Evolutionary conservation across 2,329 filamentous ascomycete genomes (phyloP), one percentile per base, ranked within the genome.

Genomic region (Cercospora sojina): DNA sequence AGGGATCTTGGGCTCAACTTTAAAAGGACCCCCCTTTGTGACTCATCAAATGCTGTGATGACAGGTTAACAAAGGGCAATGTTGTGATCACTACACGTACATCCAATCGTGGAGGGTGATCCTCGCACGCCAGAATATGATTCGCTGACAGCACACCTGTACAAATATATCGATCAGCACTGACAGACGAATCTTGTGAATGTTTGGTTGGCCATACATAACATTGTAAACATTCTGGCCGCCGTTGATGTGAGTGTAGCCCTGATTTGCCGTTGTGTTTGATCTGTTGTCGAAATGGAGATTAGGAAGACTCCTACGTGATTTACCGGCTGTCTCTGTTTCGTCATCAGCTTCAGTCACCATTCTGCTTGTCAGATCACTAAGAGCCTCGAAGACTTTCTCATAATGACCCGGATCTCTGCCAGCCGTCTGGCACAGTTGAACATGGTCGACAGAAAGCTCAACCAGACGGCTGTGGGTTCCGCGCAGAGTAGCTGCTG

Each of bases 281-380:
- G 53, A 57, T 27, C n/a, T 57, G 27, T 57, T 57, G 27, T 57
- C 53, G 32, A 57, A 57, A 32, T 31, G 53, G 53, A 57, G 53
- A 57, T 31, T 32, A 57, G 53, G 53, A 57, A 31, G 20, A 57
- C 53, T 32, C n/a, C 27, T 27, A 32, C 20, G 53, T 20, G 53
- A 18, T 31, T 18, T 27, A 32, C 27, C 32, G 27, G 53, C 20
- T 31, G 20, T 27, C 53, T 27, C 20, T 57, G 53, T 27, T 27
- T 27, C 27, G 27, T 27, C 53, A 32, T 18, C 27, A 18, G 53
- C n/a, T 27, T 20, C 53, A 32, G 32, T 57, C 32, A 18, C 25
- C 27, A 32, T 57, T 27, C 27, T 31, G 27, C 23, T 32, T 27
- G 32, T 27, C 1, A 57, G 20, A 27, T 57, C 53, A 27, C n/a